Percentiles rank a stretch among this genome's conserved stretches.
Evolutionary conservation across 169 alveolate genomes (phyloP).

Genomic region (Eimeria zaria): DNA sequence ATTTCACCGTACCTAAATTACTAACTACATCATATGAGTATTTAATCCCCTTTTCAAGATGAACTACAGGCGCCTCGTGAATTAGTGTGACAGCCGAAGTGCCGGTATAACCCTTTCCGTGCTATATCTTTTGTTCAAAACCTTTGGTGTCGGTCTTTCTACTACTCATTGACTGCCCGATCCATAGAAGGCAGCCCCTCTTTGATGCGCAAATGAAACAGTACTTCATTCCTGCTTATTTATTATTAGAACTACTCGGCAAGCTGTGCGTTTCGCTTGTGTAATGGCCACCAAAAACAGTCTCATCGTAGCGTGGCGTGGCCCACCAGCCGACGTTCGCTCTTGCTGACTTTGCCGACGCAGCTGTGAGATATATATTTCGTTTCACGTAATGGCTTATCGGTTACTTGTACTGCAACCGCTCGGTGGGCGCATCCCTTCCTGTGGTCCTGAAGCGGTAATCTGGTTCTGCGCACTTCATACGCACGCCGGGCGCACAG

Average conservation of each 20-base stretch:
- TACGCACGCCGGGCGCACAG: background rate
- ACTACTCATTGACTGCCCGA: background rate
- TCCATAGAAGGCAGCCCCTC: background rate
- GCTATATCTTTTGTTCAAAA: background rate
- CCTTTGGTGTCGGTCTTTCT: background rate
- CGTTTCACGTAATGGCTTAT: background rate
- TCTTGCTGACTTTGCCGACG: background rate
- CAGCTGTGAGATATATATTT: background rate
- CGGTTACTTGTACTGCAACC: background rate
- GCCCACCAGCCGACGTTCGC: background rate
- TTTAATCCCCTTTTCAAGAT: background rate
- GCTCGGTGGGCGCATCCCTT: background rate
- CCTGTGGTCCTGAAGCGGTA: background rate
- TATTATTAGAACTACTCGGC: background rate
- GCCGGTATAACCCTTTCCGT: background rate
- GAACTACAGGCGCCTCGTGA: background rate
- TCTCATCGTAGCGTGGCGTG: background rate
- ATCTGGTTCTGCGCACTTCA: background rate
- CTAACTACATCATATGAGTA: background rate
- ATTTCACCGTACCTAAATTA: background rate
- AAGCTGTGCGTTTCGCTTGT: background rate
- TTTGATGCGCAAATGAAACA: background rate
- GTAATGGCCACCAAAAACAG: background rate
- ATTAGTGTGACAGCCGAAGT: background rate
- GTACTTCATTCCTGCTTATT: background rate